Base-by-base conservation (phyloP, 495 filamentous ascomycete genomes). In the Penicillium malachiteum region DNA sequence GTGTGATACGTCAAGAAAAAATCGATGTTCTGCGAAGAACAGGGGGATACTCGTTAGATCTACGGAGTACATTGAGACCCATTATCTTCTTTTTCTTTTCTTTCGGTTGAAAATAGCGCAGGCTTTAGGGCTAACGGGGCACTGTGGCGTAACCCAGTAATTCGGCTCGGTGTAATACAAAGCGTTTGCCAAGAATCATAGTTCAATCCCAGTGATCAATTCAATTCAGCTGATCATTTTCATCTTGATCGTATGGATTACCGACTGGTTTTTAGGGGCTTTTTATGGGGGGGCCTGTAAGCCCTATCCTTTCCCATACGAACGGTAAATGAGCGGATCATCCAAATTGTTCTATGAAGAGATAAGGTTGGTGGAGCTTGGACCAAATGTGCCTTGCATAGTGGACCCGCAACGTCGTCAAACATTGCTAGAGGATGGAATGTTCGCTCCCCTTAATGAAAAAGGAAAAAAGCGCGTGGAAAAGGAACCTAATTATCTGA, bases 371-470 rank as follows among this genome's bases (percentile, higher is more conserved):
- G 48, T 57, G 52, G 58, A 59, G 65, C 63, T 66, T 54, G 57
- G 67, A 50, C 68, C 63, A 67, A 57, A 14, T 41, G 65, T 68
- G 59, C 71, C 69, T 73, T 73, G 67, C 71, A 70, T 71, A 54
- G 60, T 51, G 56, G 60, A 50, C 60, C 52, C 45, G 50, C 49
- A 59, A 55, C 66, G 57, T 66, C 59, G 52, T 61, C 56, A 60
- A 66, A 63, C 61, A 68, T 68, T 54, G 50, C 61, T 49, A 46
- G 51, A 59, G 54, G 39, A 7, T 41, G 39, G 54, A 44, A 17
- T 41, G 39, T 46, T 32, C 26, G 7, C 14, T 8, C 43, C 26
- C 43, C 43, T 46, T 30, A 46, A 26, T 58, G 60, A 52, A 34
- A 13, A 40, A n/a, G 32, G 7, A 21, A 16, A n/a, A 40, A 45